These are phyloP conservation scores for Closterium sp. DNA, from an alignment of 139 green algal genomes.

Conservation along the genomic window DNA sequence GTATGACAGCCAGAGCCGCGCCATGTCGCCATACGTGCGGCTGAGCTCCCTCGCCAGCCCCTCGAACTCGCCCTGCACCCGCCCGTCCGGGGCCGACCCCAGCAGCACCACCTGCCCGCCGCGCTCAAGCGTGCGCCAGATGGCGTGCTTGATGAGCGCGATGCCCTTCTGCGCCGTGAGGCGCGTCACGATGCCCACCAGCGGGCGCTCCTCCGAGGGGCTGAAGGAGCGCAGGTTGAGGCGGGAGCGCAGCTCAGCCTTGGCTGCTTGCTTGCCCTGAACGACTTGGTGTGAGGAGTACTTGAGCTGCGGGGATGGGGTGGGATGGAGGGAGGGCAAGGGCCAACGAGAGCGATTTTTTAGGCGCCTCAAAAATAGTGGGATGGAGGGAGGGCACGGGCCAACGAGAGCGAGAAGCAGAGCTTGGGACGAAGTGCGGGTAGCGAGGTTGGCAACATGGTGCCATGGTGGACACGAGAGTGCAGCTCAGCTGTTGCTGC, in stretches of 20 bases:
- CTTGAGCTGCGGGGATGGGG: not conserved
- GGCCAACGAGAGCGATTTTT: not conserved
- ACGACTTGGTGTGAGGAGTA: not conserved
- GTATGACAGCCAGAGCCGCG: slow-evolving; percentile 52
- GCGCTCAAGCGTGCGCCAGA: slow-evolving; percentile 48
- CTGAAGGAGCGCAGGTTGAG: slow-evolving; percentile 47
- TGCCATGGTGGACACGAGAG: slow-evolving; percentile 21
- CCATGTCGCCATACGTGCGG: slow-evolving; percentile 11
- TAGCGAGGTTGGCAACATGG: too few species aligned
- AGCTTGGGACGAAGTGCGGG: too few species aligned
- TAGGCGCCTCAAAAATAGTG: not conserved
- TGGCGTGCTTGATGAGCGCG: slow-evolving; percentile 57
- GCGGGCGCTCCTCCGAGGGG: slow-evolving; percentile 46
- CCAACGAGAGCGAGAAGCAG: not conserved
- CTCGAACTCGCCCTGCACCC: slow-evolving; percentile 59
- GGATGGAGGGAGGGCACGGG: not conserved
- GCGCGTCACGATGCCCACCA: slow-evolving; percentile 57
- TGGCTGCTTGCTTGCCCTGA: slow-evolving; percentile 63
- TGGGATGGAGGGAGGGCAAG: not conserved
- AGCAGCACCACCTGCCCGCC: slow-evolving; percentile 56
- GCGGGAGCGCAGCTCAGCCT: slow-evolving; percentile 27
- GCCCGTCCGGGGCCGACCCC: slow-evolving; percentile 54
- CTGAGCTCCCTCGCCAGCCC: slow-evolving; percentile 44
- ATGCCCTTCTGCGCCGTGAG: slow-evolving; percentile 62
- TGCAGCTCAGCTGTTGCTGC: slow-evolving; percentile 55